These are phyloP conservation scores for Yarrowia sp. DNA, from an alignment of 805 yeast species.

Conservation along the genomic window DNA sequence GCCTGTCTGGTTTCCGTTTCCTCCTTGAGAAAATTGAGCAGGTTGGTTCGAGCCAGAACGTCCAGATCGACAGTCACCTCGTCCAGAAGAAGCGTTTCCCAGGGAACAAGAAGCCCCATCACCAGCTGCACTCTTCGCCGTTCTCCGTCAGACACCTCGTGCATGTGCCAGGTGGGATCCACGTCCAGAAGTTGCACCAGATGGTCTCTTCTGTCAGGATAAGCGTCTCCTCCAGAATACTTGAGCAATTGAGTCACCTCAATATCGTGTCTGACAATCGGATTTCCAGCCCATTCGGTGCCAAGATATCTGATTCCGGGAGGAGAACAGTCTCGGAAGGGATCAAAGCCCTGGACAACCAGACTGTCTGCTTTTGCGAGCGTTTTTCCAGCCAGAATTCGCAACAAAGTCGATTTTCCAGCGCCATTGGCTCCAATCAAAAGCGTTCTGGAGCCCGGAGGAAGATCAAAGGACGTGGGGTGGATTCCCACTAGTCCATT, in stretches of 20 bases:
- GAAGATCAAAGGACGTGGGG: slow-evolving; percentile 57
- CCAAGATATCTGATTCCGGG: slow-evolving; percentile 70
- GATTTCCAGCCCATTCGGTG: slow-evolving; percentile 96
- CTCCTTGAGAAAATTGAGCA: slow-evolving; percentile 63
- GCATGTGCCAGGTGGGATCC: slow-evolving; percentile 89
- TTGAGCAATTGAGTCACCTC: slow-evolving; percentile 75
- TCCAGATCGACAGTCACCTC: slow-evolving; percentile 97
- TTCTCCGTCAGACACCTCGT: slow-evolving; percentile 88
- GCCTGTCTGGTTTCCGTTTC: slow-evolving; percentile 71
- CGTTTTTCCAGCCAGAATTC: slow-evolving; percentile 86
- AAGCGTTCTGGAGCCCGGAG: slow-evolving; percentile 70
- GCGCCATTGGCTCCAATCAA: slow-evolving; percentile 96
- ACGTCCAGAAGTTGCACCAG: slow-evolving; percentile 77
- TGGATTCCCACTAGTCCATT: slow-evolving; percentile 62
- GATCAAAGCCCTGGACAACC: slow-evolving; percentile 77
- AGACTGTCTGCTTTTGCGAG: slow-evolving; percentile 71
- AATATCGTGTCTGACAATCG: slow-evolving; percentile 84
- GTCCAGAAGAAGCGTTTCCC: slow-evolving; percentile 83
- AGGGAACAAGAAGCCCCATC: slow-evolving; percentile 90
- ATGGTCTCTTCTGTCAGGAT: slow-evolving; percentile 69
- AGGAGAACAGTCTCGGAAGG: slow-evolving; percentile 60
- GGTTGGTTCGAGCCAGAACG: slow-evolving; percentile 77
- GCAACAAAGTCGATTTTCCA: slow-evolving; percentile 86
- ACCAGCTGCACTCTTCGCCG: slow-evolving; percentile 88
- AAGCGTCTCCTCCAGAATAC: slow-evolving; percentile 78